Evolutionary conservation across 495 filamentous ascomycete species (phyloP).

Genomic region (Evernia prunastri): DNA sequence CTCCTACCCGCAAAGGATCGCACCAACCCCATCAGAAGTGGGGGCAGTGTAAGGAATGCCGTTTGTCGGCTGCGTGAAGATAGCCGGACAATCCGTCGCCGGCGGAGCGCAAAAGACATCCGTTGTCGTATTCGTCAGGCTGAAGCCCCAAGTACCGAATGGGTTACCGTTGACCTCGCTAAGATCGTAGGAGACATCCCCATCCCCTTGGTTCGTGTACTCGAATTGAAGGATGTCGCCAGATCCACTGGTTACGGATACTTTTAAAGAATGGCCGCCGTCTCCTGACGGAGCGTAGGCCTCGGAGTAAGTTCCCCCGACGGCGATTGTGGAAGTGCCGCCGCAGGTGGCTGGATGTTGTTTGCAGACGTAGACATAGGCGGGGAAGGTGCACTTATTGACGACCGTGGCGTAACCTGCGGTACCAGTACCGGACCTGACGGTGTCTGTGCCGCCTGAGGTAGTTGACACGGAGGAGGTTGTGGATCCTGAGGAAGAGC

Average conservation of each 20-base stretch:
- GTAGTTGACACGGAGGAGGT: too few species aligned
- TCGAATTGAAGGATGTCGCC: slow-evolving; percentile 13
- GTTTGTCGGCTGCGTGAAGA: not conserved
- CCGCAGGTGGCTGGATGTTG: slow-evolving; percentile 13
- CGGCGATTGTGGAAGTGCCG: not conserved
- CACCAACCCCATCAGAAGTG: not conserved
- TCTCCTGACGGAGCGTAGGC: not conserved
- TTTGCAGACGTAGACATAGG: slow-evolving; percentile 12
- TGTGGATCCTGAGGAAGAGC: not conserved
- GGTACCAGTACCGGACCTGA: not conserved
- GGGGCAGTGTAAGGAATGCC: not conserved
- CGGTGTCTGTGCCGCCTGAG: not conserved
- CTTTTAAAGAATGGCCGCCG: slow-evolving; percentile 10
- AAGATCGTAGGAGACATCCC: slow-evolving; percentile 6
- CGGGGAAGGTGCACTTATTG: slow-evolving; percentile 1
- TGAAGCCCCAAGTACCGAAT: not conserved
- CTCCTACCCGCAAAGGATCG: not conserved
- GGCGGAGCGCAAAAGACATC: not conserved
- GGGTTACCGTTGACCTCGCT: slow-evolving; percentile 14
- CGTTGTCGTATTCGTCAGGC: slow-evolving; percentile 1
- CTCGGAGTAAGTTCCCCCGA: slow-evolving; percentile 4
- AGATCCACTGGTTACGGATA: not conserved
- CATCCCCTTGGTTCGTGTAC: slow-evolving; percentile 9
- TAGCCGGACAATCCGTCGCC: not conserved
- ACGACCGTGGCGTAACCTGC: not conserved